Conservation (phyloP, 2,329 filamentous ascomycete genomes). For the Pseudogymnoascus sp. region DNA sequence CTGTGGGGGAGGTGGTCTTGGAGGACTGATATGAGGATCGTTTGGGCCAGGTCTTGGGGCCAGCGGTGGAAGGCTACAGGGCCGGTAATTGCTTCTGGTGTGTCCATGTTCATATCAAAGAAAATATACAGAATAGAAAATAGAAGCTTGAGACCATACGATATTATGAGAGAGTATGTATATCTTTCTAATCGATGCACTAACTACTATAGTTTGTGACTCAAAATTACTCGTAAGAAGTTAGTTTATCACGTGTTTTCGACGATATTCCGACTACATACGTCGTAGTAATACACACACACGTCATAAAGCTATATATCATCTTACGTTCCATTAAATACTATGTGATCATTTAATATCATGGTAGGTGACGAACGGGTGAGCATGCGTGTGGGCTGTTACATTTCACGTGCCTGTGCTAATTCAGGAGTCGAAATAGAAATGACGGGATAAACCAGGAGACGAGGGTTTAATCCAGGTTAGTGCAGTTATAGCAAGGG, state of each 20-base stretch:
- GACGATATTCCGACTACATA: not conserved
- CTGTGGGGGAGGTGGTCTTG: constrained; percentile 22
- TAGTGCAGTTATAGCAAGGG: not conserved
- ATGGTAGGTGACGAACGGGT: not conserved
- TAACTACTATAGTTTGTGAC: not conserved
- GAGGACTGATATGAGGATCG: constrained; percentile 21
- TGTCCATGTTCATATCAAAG: not conserved
- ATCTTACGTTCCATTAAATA: not conserved
- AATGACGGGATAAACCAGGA: not conserved
- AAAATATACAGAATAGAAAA: not conserved
- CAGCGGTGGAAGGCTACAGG: constrained; percentile 8
- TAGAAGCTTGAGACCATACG: no score
- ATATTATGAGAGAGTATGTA: not conserved
- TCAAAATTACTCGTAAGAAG: not conserved
- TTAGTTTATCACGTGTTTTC: not conserved
- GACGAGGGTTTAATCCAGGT: not conserved
- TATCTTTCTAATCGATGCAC: not conserved
- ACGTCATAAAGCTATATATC: not conserved
- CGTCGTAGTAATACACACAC: not conserved
- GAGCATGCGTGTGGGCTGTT: not conserved
- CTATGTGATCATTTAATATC: not conserved
- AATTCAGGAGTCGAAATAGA: no score
- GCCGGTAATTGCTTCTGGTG: not conserved
- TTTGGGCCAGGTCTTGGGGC: constrained; percentile 19
- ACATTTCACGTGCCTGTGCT: not conserved